Conservation (phyloP, 106 monocot genomes). For the Amphibolis antarctica region DNA sequence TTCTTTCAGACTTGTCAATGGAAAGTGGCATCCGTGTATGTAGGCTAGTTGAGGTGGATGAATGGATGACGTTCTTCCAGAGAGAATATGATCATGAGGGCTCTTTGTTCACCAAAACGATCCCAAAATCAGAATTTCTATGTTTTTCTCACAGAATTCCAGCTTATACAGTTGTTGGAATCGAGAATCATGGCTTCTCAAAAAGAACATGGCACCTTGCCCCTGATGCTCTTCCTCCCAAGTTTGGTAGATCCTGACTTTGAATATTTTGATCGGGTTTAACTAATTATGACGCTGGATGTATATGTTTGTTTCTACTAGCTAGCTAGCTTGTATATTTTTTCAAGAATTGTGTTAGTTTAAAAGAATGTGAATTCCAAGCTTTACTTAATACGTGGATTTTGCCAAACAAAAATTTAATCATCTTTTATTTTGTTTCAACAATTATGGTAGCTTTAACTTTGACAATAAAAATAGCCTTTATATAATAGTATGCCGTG, state of each 20-base stretch:
- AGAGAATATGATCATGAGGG: conserved; percentile 16
- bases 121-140: conserved; percentile 26
- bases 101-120: conserved; percentile 12
- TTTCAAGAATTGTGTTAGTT: no score
- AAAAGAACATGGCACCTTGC: conserved; percentile 30
- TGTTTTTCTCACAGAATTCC: conserved; percentile 39
- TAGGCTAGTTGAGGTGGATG: conserved; percentile 22
- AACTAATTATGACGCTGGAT: no score
- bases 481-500: no score
- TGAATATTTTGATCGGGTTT: no score
- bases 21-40: conserved; percentile 19
- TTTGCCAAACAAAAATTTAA: no score
- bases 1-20: conserved; percentile 34
- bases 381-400: no score
- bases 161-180: conserved; percentile 21
- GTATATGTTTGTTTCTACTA: no score
- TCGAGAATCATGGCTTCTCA: conserved; percentile 10
- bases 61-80: conserved; percentile 27
- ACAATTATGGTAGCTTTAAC: no score
- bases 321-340: no score
- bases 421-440: no score
- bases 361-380: no score
- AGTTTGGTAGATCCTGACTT: background rate
- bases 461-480: no score
- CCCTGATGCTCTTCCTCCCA: conserved; percentile 31